Conservation (phyloP, 208 protist species). For the Giardia muris region DNA sequence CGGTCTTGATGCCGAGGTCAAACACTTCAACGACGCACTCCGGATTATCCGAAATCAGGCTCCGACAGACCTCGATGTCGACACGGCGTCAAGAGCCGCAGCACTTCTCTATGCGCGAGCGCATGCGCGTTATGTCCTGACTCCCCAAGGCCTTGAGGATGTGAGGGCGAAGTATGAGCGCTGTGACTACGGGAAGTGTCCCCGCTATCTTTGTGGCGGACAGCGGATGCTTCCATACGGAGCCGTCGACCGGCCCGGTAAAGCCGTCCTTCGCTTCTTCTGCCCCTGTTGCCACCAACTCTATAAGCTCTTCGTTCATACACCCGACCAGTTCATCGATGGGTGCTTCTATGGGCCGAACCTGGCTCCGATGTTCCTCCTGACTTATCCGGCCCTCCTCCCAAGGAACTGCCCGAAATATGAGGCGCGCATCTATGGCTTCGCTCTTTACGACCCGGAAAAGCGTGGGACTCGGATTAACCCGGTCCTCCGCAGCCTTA, state of each 20-base stretch:
- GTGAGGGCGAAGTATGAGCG: constrained; percentile 23
- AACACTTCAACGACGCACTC: not conserved
- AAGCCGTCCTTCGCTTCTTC: not conserved
- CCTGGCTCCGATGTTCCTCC: not conserved
- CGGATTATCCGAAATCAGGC: not conserved
- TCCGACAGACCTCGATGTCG: not conserved
- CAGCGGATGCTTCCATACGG: constrained; percentile 15
- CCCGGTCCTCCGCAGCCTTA: not conserved
- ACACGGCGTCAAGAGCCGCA: not conserved
- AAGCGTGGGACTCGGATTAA: not conserved
- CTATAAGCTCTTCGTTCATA: not conserved
- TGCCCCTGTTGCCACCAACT: constrained; percentile 24
- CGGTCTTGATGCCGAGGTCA: not conserved
- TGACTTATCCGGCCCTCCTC: not conserved
- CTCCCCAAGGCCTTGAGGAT: not conserved
- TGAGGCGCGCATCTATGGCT: not conserved
- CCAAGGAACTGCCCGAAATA: not conserved
- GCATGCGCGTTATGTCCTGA: constrained; percentile 32
- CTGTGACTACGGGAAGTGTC: constrained; percentile 9
- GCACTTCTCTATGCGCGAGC: constrained; percentile 17
- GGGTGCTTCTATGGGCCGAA: not conserved
- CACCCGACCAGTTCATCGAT: not conserved
- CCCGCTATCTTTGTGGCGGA: not conserved
- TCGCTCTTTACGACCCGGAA: not conserved
- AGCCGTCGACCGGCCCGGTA: not conserved